phyloP scores from a whole-genome alignment of 2,329 filamentous ascomycete genomes.

The Aspergillus sp. region DNA sequence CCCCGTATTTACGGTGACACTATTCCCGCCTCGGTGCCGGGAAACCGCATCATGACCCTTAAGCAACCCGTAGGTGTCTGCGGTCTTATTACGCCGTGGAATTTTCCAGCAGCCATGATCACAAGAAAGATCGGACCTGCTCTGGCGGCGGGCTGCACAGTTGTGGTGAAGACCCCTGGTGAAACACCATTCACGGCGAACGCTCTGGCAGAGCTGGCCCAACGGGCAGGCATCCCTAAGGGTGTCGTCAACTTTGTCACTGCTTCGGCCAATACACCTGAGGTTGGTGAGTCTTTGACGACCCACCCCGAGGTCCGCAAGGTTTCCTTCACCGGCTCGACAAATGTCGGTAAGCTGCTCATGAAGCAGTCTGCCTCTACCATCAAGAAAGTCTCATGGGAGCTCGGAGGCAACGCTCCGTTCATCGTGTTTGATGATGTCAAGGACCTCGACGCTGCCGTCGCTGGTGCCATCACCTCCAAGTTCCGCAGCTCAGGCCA shows the following conservation, averaged over 20 bases:
- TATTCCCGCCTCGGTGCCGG: slow-evolving; percentile 53
- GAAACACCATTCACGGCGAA: slow-evolving; percentile 91
- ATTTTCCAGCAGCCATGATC: slow-evolving; percentile 53
- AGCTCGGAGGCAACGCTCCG: slow-evolving; percentile 89
- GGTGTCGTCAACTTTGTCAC: slow-evolving; percentile 90
- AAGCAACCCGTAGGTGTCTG: slow-evolving; percentile 63
- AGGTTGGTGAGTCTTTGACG: slow-evolving; percentile 70
- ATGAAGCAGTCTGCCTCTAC: slow-evolving; percentile 86
- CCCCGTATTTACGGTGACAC: slow-evolving; percentile 53
- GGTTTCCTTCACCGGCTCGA: slow-evolving; percentile 83
- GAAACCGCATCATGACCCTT: slow-evolving; percentile 56
- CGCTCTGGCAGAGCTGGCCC: slow-evolving; percentile 76
- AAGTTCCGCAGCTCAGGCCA: slow-evolving; percentile 96
- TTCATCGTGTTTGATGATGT: slow-evolving; percentile 93
- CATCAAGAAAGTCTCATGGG: slow-evolving; percentile 79
- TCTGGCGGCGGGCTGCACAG: slow-evolving; percentile 89
- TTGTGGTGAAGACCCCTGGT: slow-evolving; percentile 82
- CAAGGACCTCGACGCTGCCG: slow-evolving; percentile 77
- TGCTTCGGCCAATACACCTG: slow-evolving; percentile 67
- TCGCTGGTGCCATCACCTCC: slow-evolving; percentile 71
- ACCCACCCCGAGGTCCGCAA: slow-evolving; percentile 73
- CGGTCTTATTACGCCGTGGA: slow-evolving; percentile 62
- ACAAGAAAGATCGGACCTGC: slow-evolving; percentile 49
- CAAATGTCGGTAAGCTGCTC: slow-evolving; percentile 62
- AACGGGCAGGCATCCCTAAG: slow-evolving; percentile 79